Percentiles rank a stretch among this genome's conserved stretches.
Evolutionary conservation across 257 asterid genomes (phyloP).

Genomic region (Osmanthus fragrans): DNA sequence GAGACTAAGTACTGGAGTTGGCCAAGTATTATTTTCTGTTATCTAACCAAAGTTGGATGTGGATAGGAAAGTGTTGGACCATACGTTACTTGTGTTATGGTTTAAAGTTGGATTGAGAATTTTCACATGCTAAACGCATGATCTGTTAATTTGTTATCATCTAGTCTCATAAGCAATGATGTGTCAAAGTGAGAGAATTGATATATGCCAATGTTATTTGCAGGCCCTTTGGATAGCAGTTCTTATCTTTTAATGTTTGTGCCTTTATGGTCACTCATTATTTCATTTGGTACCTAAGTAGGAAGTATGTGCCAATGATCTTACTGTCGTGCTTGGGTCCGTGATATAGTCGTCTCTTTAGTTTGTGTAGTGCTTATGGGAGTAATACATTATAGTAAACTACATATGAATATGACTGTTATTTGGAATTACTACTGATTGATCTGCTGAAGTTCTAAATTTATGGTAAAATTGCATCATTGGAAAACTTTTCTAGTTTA

Average conservation of each 20-base stretch:
- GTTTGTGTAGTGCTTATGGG: slow-evolving; percentile 8
- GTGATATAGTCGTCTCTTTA: not conserved
- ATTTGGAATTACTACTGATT: not conserved
- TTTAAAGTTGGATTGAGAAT: too few species aligned
- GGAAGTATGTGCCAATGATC: not conserved
- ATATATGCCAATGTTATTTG: not conserved
- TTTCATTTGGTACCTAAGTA: not conserved
- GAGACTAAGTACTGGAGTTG: not conserved
- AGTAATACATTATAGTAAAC: not conserved
- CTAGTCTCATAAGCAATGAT: not conserved
- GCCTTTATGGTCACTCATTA: not conserved
- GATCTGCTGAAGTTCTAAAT: slow-evolving; percentile 8
- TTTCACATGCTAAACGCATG: not conserved
- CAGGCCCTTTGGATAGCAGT: not conserved
- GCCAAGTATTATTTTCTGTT: not conserved
- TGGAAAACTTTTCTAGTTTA: not conserved
- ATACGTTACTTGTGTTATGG: not conserved
- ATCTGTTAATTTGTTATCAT: not conserved
- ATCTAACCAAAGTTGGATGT: not conserved
- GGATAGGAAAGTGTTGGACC: not conserved
- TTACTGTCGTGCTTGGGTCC: not conserved
- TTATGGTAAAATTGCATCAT: slow-evolving; percentile 4
- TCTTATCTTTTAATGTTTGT: not conserved
- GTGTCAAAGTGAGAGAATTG: not conserved
- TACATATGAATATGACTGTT: not conserved